Evolutionary conservation across 2,329 filamentous ascomycete species (phyloP), one percentile per base, ranked within the genome.

Genomic region (Acrocalymma vagum): DNA sequence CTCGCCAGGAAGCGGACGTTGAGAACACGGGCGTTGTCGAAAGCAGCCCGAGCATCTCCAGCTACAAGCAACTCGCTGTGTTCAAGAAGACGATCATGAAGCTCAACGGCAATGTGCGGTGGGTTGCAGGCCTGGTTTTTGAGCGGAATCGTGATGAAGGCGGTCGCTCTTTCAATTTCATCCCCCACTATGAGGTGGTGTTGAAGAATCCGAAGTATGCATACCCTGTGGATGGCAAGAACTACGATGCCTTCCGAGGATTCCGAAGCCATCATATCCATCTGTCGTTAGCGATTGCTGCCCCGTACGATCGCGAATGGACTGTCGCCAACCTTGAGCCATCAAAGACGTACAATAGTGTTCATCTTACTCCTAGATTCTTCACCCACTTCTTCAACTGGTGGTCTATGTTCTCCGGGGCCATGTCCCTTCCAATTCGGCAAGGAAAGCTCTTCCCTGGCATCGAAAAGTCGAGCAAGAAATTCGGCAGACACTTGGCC

Each of bases 41-140:
- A 53, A 75, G 48, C 36, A 52, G 84, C 21, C 74, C 81, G 2
- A 82, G 79, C 34, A 81, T 83, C 10, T 86, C 84, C 44, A 85
- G 80, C 53, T 78, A 81, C 60, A 88, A 84, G 56, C 82, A 87
- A 23, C 84, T 87, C 2, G 88, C 91, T n/a, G 79, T 86, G 1
- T 99, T 99, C 78, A 96, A 96, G 71, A 99, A 99, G 72, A 94
- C 97, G 3, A 84, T 96, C 35, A 97, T 99, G 93, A 99, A 99
- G 71, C 79, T 99, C 9, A 97, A 94, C 3, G 94, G 94, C 10
- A 95, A 94, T 62, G 94, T 99, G 1, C 88, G 90, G 69, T 96
- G 91, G 89, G 81, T 93, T 62, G 86, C 88, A 10, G 95, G 94
- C 0, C 77, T 99, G 25, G 89, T 95, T 33, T 99, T 99, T 63